Evolutionary conservation across 2,329 filamentous ascomycete species (phyloP), one percentile per base, ranked within the genome.

Genomic region (Curvularia hawaiiensis): DNA sequence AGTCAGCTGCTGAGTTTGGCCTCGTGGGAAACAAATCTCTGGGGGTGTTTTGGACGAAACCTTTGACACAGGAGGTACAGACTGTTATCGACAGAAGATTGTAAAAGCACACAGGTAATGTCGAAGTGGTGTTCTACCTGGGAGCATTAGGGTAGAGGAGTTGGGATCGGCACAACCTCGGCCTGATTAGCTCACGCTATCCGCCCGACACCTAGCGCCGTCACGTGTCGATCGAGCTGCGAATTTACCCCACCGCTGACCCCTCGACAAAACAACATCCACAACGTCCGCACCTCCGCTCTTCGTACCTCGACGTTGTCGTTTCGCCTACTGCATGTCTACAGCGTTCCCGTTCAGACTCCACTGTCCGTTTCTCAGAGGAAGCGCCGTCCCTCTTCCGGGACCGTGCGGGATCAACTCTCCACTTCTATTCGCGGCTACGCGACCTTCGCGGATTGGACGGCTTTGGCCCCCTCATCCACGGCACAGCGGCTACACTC

Each of bases 371-470:
- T 56, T 50, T 59, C 43, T 57, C 46, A 61, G 52, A 53, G 58
- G 62, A 65, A 63, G 68, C 64, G 63, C 65, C 62, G 60, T 54
- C 63, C 62, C 53, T 66, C 56, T 54, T 52, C 24, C 58, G 56
- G 68, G 70, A 66, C 70, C 72, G 72, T 74, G 72, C 73, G 54
- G 67, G 54, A 70, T 65, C 63, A 63, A 59, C 68, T 74, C 64
- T 68, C 67, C 67, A 67, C 67, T 73, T 70, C 69, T 74, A 74
- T 71, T 74, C 72, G 70, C 64, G 71, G 74, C 69, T 75, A 75
- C 73, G 74, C 74, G 73, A 74, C 68, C 58, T 49, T 69, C 72
- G 74, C 68, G 71, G 73, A 77, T 77, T 76, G 74, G 74, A 74
- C 62, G 56, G 69, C 68, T 66, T 69, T 67, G 65, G 73, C 74